phyloP scores from a whole-genome alignment of 2,329 filamentous ascomycete genomes.

The Corynespora cassiicola region DNA sequence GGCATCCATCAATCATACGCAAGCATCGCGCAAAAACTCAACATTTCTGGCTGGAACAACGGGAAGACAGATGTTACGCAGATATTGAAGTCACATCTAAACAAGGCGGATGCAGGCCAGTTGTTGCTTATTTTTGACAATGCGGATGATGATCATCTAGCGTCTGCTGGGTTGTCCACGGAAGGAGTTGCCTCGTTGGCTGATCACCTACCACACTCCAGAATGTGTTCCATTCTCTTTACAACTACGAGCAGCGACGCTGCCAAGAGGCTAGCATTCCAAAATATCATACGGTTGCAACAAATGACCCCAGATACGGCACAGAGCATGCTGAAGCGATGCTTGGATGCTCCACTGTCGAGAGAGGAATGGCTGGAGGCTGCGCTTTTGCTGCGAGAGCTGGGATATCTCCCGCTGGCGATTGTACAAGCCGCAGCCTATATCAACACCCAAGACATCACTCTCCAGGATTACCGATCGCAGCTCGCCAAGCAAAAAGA shows the following conservation, averaged over 20 bases:
- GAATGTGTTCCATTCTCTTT: constrained; percentile 20
- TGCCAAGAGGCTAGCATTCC: constrained; percentile 17
- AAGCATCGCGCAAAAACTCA: constrained; percentile 31
- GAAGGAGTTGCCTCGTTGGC: constrained; percentile 18
- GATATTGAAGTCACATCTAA: constrained; percentile 21
- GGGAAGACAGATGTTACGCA: constrained; percentile 11
- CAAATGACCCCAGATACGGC: constrained; percentile 21
- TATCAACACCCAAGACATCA: constrained; percentile 15
- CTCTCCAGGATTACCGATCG: constrained; percentile 17
- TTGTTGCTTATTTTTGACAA: constrained; percentile 25
- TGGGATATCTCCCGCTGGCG: constrained; percentile 25
- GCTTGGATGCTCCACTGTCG: constrained; percentile 11
- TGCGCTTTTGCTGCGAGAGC: constrained; percentile 16
- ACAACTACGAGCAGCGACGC: constrained; percentile 21
- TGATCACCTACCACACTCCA: constrained; percentile 19
- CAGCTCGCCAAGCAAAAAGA: constrained; percentile 27
- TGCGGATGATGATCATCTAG: constrained; percentile 29
- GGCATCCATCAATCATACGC: constrained; percentile 48
- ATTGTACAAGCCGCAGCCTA: constrained; percentile 25
- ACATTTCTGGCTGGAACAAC: constrained; percentile 25
- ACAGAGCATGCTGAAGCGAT: constrained; percentile 21
- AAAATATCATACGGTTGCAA: constrained; percentile 19
- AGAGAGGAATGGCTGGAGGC: constrained; percentile 17
- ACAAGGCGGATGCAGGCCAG: constrained; percentile 1
- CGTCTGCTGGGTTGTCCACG: constrained; percentile 10